Conservation (phyloP, 441 rosid species). For the Erodium texanum region DNA sequence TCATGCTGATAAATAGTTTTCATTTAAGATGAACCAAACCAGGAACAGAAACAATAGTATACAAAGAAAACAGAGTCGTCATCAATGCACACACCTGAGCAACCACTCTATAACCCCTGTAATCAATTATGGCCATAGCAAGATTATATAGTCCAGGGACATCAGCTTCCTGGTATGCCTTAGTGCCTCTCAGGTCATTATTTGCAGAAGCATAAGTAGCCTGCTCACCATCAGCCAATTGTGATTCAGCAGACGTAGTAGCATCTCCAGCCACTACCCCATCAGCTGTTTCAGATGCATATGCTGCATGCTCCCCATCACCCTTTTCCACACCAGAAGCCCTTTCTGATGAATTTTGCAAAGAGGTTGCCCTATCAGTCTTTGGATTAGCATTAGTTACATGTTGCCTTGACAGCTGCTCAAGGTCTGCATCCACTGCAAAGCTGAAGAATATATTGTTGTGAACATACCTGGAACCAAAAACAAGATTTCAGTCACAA, state of each 20-base stretch:
- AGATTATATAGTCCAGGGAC: constrained; percentile 89
- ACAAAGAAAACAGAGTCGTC: background rate
- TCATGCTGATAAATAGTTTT: background rate
- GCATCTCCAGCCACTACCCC: constrained; percentile 32
- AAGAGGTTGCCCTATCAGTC: constrained; percentile 22
- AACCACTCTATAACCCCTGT: constrained; percentile 97
- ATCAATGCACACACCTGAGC: constrained; percentile 63
- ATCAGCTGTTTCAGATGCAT: no score
- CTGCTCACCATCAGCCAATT: constrained; percentile 83
- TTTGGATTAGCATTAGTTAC: constrained; percentile 23
- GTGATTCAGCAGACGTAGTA: constrained; percentile 26
- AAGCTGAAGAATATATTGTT: constrained; percentile 99
- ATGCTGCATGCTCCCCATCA: no score
- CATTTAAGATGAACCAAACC: background rate
- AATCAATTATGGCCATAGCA: constrained; percentile 98
- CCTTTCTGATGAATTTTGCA: constrained; percentile 30
- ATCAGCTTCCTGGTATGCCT: constrained; percentile 97
- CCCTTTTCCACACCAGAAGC: constrained; percentile 31
- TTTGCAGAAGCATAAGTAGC: constrained; percentile 99
- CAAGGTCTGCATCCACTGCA: constrained; percentile 96
- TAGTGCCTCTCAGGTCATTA: constrained; percentile 98
- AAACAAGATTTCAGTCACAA: background rate
- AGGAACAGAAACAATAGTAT: background rate
- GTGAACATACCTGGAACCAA: constrained; percentile 87
- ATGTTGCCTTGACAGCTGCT: constrained; percentile 61